Percentiles rank a stretch among this genome's conserved stretches.
Conservation (phyloP, 495 filamentous ascomycete species). For the Aspergillus taichungensis region DNA sequence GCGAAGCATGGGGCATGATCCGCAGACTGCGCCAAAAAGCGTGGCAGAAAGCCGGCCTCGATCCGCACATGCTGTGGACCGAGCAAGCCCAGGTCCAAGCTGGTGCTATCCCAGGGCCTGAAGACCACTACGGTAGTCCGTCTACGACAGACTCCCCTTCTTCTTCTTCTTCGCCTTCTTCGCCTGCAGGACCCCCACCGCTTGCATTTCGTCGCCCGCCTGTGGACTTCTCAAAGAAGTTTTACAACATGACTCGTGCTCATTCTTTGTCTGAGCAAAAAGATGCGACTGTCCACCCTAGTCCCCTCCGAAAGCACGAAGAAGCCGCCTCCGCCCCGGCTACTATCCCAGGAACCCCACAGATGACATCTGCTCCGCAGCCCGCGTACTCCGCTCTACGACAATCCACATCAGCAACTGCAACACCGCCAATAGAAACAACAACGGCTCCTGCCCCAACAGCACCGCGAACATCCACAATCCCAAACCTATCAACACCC, state of each 20-base stretch:
- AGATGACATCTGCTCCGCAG: slow-evolving; percentile 6
- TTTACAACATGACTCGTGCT: slow-evolving; percentile 33
- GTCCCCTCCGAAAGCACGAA: slow-evolving; percentile 18
- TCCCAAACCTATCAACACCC: slow-evolving; percentile 6
- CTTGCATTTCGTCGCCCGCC: slow-evolving; percentile 10
- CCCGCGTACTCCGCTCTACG: slow-evolving; percentile 7
- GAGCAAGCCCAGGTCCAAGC: slow-evolving; percentile 39
- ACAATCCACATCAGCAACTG: no score
- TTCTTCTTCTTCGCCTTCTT: no score
- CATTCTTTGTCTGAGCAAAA: slow-evolving; percentile 18
- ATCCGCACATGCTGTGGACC: slow-evolving; percentile 39
- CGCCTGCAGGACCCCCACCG: background rate
- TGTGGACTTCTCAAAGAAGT: slow-evolving; percentile 28
- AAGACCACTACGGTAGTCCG: slow-evolving; percentile 12
- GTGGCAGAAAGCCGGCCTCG: slow-evolving; percentile 41
- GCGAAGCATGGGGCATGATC: slow-evolving; percentile 49
- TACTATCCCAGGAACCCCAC: slow-evolving; percentile 5
- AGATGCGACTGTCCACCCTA: slow-evolving; percentile 15
- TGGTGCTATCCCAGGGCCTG: slow-evolving; percentile 19
- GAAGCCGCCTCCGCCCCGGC: slow-evolving; percentile 8
- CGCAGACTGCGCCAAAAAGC: slow-evolving; percentile 42
- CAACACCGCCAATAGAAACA: background rate
- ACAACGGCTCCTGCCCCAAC: background rate
- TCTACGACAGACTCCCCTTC: slow-evolving; percentile 1
- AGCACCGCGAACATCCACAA: no score